phyloP scores from a whole-genome alignment of 805 yeast genomes.

The Lipomyces oligophaga region DNA sequence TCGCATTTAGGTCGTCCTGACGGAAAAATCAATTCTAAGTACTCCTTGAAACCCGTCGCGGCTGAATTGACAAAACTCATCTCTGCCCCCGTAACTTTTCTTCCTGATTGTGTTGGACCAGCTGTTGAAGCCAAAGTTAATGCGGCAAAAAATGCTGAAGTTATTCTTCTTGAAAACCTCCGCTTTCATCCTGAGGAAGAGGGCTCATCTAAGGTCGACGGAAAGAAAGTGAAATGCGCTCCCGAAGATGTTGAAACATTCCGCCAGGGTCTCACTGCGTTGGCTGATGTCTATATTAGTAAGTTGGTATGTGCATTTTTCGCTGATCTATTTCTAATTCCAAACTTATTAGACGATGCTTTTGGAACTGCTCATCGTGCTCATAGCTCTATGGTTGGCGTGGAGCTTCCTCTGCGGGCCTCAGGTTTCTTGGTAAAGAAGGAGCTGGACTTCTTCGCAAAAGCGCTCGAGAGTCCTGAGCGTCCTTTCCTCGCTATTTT shows the following conservation, averaged over 20 bases:
- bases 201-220: slow-evolving; percentile 92
- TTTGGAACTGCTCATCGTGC: slow-evolving; percentile 99
- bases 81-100: slow-evolving; percentile 70
- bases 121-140: slow-evolving; percentile 80
- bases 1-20: slow-evolving; percentile 99
- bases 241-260: slow-evolving; percentile 77
- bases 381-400: slow-evolving; percentile 98
- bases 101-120: slow-evolving; percentile 86
- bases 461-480: slow-evolving; percentile 95
- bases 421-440: slow-evolving; percentile 98
- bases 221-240: slow-evolving; percentile 90
- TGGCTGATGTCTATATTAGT: slow-evolving; percentile 90
- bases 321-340: background rate
- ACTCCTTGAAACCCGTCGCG: slow-evolving; percentile 90
- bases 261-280: slow-evolving; percentile 83
- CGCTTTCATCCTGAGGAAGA: slow-evolving; percentile 91
- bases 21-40: slow-evolving; percentile 82
- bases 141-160: slow-evolving; percentile 64
- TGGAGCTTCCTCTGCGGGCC: slow-evolving; percentile 92
- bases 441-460: slow-evolving; percentile 95
- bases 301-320: background rate
- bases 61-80: slow-evolving; percentile 79
- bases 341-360: slow-evolving; percentile 65
- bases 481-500: slow-evolving; percentile 98
- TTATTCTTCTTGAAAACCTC: slow-evolving; percentile 91